Conservation (phyloP, 1,284 basidiomycete genomes). For the Ganoderma multipileum region DNA sequence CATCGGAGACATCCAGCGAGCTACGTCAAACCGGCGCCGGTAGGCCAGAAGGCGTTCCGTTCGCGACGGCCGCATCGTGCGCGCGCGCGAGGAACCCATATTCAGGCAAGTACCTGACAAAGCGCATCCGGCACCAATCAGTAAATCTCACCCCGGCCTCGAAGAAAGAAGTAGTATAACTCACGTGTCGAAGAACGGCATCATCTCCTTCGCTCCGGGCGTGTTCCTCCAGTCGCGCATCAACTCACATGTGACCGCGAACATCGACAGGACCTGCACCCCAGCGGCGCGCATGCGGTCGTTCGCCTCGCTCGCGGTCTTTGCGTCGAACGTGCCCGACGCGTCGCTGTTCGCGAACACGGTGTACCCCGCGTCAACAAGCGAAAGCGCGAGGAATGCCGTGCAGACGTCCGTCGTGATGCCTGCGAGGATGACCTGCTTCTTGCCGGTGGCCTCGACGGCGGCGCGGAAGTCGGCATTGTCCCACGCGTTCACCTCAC, state of each 20-base stretch:
- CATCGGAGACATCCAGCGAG: background rate
- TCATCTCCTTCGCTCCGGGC: slow-evolving; percentile 46
- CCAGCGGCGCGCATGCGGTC: slow-evolving; percentile 53
- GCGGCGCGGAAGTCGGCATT: slow-evolving; percentile 53
- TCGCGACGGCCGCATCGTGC: slow-evolving; percentile 46
- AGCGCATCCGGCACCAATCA: background rate
- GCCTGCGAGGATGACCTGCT: slow-evolving; percentile 54
- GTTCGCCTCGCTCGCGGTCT: slow-evolving; percentile 51
- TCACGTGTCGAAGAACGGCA: slow-evolving; percentile 52
- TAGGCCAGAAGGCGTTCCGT: slow-evolving; percentile 38
- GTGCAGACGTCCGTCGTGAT: slow-evolving; percentile 58
- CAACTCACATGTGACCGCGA: slow-evolving; percentile 49
- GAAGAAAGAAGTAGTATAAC: slow-evolving; percentile 26
- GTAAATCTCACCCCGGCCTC: background rate
- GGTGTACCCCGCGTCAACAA: slow-evolving; percentile 50
- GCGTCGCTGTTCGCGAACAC: slow-evolving; percentile 55
- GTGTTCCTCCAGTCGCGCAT: slow-evolving; percentile 56
- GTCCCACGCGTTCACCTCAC: slow-evolving; percentile 59
- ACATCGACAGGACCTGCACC: slow-evolving; percentile 51
- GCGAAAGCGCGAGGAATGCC: slow-evolving; percentile 52
- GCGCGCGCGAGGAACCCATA: slow-evolving; percentile 48
- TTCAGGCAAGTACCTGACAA: slow-evolving; percentile 43
- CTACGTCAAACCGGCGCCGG: background rate
- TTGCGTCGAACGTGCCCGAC: slow-evolving; percentile 48
- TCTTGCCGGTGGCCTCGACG: slow-evolving; percentile 54